A percentile compares a stretch with the other conserved stretches of the same genome.
These are phyloP conservation scores for Hippophae gyantsensis DNA, from an alignment of 306 rosid species.

Conservation along the genomic window DNA sequence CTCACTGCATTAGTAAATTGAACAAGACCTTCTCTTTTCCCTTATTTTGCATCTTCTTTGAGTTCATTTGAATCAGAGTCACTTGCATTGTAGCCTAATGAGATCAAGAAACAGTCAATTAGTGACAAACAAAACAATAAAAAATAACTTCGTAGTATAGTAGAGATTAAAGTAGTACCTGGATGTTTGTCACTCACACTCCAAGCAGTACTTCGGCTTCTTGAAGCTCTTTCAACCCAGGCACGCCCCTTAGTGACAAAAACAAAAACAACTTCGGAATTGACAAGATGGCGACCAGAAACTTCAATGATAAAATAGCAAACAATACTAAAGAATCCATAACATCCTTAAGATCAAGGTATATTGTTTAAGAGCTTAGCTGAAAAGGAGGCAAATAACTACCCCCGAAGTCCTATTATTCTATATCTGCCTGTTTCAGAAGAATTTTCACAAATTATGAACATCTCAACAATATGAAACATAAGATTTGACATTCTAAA, in stretches of 20 bases:
- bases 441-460: background rate
- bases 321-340: no score
- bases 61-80: slow-evolving; percentile 62
- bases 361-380: no score
- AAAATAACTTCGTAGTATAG: slow-evolving; percentile 3
- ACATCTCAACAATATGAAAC: background rate
- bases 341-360: no score
- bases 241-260: slow-evolving; percentile 40
- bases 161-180: slow-evolving; percentile 26
- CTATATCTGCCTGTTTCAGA: background rate
- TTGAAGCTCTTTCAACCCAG: slow-evolving; percentile 69
- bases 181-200: slow-evolving; percentile 51
- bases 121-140: slow-evolving; percentile 13
- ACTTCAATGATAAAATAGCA: background rate
- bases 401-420: background rate
- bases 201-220: slow-evolving; percentile 37
- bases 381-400: background rate
- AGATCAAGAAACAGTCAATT: slow-evolving; percentile 12
- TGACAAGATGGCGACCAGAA: background rate
- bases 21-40: slow-evolving; percentile 4
- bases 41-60: slow-evolving; percentile 29
- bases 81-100: slow-evolving; percentile 62
- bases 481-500: slow-evolving; percentile 1
- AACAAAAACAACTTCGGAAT: slow-evolving; percentile 11
- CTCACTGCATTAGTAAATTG: slow-evolving; percentile 20